A percentile compares a stretch with the other conserved stretches of the same genome.
Conservation (phyloP, 2,329 filamentous ascomycete genomes). For the Pyrenophora graminea region DNA sequence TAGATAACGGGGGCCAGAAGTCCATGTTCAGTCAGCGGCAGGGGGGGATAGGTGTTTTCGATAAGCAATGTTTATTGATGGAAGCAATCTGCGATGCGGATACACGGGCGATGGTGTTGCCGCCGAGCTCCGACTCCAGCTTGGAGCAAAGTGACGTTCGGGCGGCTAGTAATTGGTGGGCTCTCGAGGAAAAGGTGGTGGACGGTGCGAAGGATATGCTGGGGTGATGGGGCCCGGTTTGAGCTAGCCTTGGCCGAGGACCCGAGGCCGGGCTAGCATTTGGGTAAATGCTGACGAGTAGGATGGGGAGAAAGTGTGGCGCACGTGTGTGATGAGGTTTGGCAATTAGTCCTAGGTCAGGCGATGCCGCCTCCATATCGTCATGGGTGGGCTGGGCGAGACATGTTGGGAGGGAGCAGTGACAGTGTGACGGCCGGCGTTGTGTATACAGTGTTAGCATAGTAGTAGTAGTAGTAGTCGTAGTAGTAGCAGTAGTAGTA, state of each 20-base stretch:
- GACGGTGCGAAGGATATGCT: not conserved
- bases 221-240: slow-evolving; percentile 25
- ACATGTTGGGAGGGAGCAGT: not conserved
- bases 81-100: not conserved
- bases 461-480: too few relatives aligned
- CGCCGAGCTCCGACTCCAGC: slow-evolving; percentile 5
- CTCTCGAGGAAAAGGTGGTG: too few relatives aligned
- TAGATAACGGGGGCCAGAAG: too few relatives aligned
- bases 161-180: slow-evolving; percentile 11
- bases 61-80: not conserved
- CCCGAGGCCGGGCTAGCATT: slow-evolving; percentile 4
- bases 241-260: slow-evolving; percentile 21
- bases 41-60: not conserved
- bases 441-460: too few relatives aligned
- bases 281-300: slow-evolving; percentile 19
- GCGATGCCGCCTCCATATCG: not conserved
- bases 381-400: not conserved
- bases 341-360: slow-evolving; percentile 17
- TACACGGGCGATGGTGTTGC: not conserved
- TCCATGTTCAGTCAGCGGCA: not conserved
- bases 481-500: too few relatives aligned
- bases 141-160: slow-evolving; percentile 3
- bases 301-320: slow-evolving; percentile 2
- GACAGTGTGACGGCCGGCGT: not conserved
- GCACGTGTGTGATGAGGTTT: slow-evolving; percentile 27